These are phyloP conservation scores for Trichoderma endophyticum DNA, from an alignment of 2,329 filamentous ascomycete species.

Conservation along the genomic window DNA sequence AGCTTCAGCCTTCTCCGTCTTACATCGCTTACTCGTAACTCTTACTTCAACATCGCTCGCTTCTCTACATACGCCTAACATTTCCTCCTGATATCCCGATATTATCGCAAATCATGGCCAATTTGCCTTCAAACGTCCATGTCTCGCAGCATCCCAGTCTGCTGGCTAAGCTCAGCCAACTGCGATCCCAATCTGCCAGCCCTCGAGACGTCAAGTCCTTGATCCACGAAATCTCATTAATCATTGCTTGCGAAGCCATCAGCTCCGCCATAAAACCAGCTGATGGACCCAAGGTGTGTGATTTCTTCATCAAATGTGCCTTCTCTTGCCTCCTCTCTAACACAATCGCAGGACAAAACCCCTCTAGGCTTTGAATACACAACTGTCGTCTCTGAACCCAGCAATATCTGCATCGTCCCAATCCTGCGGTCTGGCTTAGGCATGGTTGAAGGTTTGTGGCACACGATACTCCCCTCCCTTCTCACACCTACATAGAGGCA, in stretches of 20 bases:
- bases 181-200: slow-evolving; percentile 69
- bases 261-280: slow-evolving; percentile 56
- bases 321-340: not conserved
- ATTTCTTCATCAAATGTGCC: not conserved
- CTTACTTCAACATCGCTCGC: not conserved
- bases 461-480: not conserved
- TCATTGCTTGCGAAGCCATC: slow-evolving; percentile 80
- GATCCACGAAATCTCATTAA: slow-evolving; percentile 80
- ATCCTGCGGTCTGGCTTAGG: slow-evolving; percentile 88
- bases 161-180: slow-evolving; percentile 81
- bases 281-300: slow-evolving; percentile 58
- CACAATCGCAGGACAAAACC: slow-evolving; percentile 61
- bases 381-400: slow-evolving; percentile 59
- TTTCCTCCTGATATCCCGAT: not conserved
- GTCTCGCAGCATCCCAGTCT: slow-evolving; percentile 84
- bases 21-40: not conserved
- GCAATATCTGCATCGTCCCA: slow-evolving; percentile 75
- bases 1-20: not conserved
- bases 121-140: slow-evolving; percentile 62
- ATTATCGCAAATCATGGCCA: slow-evolving; percentile 30
- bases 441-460: slow-evolving; percentile 73
- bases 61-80: not conserved
- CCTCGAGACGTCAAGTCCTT: slow-evolving; percentile 76
- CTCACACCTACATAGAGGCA: not conserved
- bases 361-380: slow-evolving; percentile 75